phyloP scores from a whole-genome alignment of 345 rosid species.

The Salix viminalis region DNA sequence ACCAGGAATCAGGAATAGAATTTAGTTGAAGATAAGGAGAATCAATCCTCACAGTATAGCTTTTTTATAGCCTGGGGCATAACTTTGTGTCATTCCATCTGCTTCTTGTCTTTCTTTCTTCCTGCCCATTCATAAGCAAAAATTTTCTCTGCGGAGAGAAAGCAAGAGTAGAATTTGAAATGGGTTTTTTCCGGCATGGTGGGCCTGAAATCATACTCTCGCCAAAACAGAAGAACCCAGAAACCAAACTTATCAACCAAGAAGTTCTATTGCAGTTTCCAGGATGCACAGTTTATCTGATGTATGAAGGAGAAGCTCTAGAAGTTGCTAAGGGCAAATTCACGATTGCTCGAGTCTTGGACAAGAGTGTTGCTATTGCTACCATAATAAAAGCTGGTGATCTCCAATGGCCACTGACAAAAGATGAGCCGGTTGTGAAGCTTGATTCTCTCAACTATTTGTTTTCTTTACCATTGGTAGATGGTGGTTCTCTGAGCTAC shows the following conservation, averaged over 20 bases:
- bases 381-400: constrained; percentile 63
- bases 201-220: constrained; percentile 1
- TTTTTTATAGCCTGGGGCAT: not conserved
- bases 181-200: not conserved
- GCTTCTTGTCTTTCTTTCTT: not conserved
- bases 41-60: not conserved
- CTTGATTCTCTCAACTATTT: constrained; percentile 63
- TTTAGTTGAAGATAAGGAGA: not conserved
- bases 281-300: constrained; percentile 63
- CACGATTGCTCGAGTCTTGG: constrained; percentile 46
- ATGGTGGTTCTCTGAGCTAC: constrained; percentile 73
- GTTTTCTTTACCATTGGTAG: constrained; percentile 71
- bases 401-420: constrained; percentile 85
- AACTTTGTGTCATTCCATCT: not conserved
- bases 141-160: not conserved
- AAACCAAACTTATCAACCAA: constrained; percentile 34
- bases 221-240: constrained; percentile 10
- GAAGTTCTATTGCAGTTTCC: constrained; percentile 54
- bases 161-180: not conserved
- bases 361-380: constrained; percentile 53
- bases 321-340: constrained; percentile 67
- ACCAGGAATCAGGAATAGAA: not conserved
- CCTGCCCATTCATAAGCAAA: not conserved
- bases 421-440: constrained; percentile 91
- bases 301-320: constrained; percentile 69